These are phyloP conservation scores for Rehmannia glutinosa DNA, from an alignment of 257 asterid species.

Conservation along the genomic window DNA sequence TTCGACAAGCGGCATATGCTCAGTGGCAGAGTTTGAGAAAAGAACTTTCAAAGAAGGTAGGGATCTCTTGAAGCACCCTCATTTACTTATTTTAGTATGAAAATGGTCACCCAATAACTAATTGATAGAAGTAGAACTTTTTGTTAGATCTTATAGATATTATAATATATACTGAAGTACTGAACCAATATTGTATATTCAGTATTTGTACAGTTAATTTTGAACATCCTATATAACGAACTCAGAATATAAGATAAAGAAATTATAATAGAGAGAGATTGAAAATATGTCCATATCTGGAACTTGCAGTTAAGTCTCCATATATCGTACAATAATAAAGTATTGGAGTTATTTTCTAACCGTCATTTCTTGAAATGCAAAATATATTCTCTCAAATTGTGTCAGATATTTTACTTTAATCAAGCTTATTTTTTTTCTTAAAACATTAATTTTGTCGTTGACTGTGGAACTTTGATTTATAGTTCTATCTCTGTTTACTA, in stretches of 20 bases:
- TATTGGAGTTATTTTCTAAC: background rate
- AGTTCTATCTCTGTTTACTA: background rate
- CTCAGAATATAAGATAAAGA: background rate
- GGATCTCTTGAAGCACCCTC: conserved; percentile 4
- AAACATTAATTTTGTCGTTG: background rate
- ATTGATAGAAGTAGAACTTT: background rate
- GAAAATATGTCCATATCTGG: background rate
- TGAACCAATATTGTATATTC: background rate
- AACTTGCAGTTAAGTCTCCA: background rate
- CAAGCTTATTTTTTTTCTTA: background rate
- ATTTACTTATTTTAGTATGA: background rate
- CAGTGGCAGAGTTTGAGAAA: conserved; percentile 58
- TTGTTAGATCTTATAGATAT: background rate
- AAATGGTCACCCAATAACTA: background rate
- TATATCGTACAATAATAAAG: background rate
- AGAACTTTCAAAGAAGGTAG: conserved; percentile 67
- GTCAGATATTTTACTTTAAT: background rate
- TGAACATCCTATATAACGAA: background rate
- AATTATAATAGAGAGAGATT: background rate
- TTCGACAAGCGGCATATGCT: conserved; percentile 79
- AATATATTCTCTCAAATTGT: too few relatives aligned
- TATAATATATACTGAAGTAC: background rate
- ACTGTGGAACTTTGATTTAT: background rate
- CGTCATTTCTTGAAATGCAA: background rate
- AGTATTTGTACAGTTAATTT: background rate